Conservation (phyloP, 179 eudicot species). For the Drosera spatulata region DNA sequence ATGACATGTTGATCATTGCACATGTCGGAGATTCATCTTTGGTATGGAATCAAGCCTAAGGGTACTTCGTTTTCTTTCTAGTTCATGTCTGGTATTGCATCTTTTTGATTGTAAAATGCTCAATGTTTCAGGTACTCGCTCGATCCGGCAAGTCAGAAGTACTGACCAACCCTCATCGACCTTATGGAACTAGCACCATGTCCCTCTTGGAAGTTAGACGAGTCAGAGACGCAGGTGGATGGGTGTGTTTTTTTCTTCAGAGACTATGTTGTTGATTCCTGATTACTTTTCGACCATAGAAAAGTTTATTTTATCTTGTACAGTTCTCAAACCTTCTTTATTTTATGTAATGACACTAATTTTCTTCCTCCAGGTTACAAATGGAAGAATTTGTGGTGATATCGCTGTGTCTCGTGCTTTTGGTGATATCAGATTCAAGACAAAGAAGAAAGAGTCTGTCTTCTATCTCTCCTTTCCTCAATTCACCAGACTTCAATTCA, state of each 20-base stretch:
- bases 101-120: neutral
- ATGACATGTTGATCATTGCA: constrained; percentile 52
- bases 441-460: constrained; percentile 80
- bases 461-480: constrained; percentile 6
- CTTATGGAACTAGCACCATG: constrained; percentile 67
- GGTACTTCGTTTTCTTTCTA: neutral
- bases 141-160: constrained; percentile 76
- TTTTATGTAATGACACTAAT: neutral
- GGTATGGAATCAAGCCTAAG: constrained; percentile 30
- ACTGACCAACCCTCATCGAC: constrained; percentile 79
- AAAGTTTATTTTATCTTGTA: neutral
- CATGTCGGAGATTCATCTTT: constrained; percentile 91
- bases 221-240: constrained; percentile 97
- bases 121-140: constrained; percentile 49
- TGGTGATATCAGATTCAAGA: constrained; percentile 95
- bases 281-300: neutral
- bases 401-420: constrained; percentile 92
- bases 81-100: too few relatives aligned
- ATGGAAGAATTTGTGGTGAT: constrained; percentile 97
- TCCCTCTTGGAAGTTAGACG: constrained; percentile 79
- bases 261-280: neutral
- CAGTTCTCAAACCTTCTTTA: too few relatives aligned
- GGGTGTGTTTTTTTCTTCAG: constrained; percentile 70
- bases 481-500: neutral
- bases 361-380: constrained; percentile 31